These are phyloP conservation scores for Stagonosporopsis chrysanthemi DNA, from an alignment of 2,329 filamentous ascomycete species.

Conservation along the genomic window DNA sequence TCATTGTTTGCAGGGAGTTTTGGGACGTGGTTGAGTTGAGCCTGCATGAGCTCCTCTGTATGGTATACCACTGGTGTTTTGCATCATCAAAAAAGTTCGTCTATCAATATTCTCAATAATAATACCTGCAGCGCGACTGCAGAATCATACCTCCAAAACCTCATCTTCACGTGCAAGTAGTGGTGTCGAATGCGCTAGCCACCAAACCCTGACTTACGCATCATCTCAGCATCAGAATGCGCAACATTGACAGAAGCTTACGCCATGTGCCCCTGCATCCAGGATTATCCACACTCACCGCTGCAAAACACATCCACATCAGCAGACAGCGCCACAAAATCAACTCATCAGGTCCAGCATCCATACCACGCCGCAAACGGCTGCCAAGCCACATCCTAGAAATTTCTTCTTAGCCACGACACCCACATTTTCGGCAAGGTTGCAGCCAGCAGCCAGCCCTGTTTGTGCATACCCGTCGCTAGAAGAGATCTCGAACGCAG, in stretches of 20 bases:
- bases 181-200: background rate
- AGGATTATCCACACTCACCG: conserved; percentile 9
- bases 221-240: conserved; percentile 4
- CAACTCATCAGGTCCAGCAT: background rate
- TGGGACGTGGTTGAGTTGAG: conserved; percentile 20
- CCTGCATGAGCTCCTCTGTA: conserved; percentile 23
- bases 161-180: background rate
- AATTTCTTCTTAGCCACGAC: conserved; percentile 5
- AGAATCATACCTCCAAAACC: background rate
- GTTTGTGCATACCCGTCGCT: conserved; percentile 22
- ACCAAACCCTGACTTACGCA: background rate
- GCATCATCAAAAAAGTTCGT: conserved; percentile 13
- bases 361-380: conserved; percentile 17
- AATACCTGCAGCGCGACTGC: conserved; percentile 10
- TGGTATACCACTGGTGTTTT: conserved; percentile 20
- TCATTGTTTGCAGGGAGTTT: conserved; percentile 14
- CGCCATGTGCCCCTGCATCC: conserved; percentile 9
- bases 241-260: conserved; percentile 9
- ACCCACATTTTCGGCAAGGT: conserved; percentile 1
- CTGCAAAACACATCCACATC: conserved; percentile 14
- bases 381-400: conserved; percentile 19
- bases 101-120: background rate
- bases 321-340: conserved; percentile 19
- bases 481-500: conserved; percentile 21
- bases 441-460: background rate